phyloP scores from a whole-genome alignment of 106 monocot species.

The Agapanthus africanus region DNA sequence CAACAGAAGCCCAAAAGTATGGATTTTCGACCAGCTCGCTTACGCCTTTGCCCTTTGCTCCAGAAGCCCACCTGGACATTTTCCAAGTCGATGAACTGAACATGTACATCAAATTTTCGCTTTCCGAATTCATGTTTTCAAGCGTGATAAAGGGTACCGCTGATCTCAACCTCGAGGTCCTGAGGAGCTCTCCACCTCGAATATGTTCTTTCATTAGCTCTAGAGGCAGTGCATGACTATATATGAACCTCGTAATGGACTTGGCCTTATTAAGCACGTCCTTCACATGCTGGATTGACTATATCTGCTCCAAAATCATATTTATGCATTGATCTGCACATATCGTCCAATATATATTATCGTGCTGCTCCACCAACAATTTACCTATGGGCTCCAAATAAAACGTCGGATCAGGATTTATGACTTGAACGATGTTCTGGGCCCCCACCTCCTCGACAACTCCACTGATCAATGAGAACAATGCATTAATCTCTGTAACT shows the following conservation, averaged over 20 bases:
- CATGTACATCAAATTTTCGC: slow-evolving; percentile 49
- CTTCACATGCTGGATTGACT: slow-evolving; percentile 35
- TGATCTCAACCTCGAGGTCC: slow-evolving; percentile 33
- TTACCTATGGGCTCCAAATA: slow-evolving; percentile 59
- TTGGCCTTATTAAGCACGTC: slow-evolving; percentile 36
- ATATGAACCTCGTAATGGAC: slow-evolving; percentile 54
- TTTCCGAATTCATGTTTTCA: slow-evolving; percentile 40
- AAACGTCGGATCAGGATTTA: slow-evolving; percentile 39
- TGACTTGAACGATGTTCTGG: slow-evolving; percentile 61
- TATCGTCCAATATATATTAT: slow-evolving; percentile 38
- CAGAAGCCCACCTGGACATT: slow-evolving; percentile 38
- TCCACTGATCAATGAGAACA: slow-evolving; percentile 34
- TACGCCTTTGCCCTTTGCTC: slow-evolving; percentile 27
- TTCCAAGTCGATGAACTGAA: slow-evolving; percentile 46
- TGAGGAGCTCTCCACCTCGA: slow-evolving; percentile 31
- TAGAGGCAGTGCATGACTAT: slow-evolving; percentile 40
- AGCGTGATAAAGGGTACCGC: slow-evolving; percentile 48
- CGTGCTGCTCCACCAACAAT: slow-evolving; percentile 41
- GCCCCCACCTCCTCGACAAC: slow-evolving; percentile 60
- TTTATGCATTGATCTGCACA: slow-evolving; percentile 70
- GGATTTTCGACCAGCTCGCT: slow-evolving; percentile 33
- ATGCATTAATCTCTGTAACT: slow-evolving; percentile 40
- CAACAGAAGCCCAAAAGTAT: slow-evolving; percentile 59
- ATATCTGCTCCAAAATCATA: slow-evolving; percentile 59
- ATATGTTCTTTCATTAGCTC: slow-evolving; percentile 46